A percentile compares a stretch with the other conserved stretches of the same genome.
Conservation (phyloP, 495 filamentous ascomycete genomes). For the Penicillium mononematosum region DNA sequence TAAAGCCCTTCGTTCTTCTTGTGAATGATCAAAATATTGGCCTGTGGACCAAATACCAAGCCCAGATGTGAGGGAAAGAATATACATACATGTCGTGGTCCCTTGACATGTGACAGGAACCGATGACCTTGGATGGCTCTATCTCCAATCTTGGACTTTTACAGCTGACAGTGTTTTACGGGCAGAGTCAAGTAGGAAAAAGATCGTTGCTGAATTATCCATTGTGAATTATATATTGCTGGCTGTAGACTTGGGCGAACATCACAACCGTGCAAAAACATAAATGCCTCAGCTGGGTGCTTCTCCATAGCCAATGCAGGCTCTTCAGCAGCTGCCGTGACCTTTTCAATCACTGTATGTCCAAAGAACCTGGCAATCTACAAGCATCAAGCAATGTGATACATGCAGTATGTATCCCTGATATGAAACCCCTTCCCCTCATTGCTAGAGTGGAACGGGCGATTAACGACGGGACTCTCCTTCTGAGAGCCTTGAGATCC, state of each 20-base stretch:
- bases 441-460: slow-evolving; percentile 52
- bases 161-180: neutral
- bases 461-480: slow-evolving; percentile 58
- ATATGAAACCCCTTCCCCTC: slow-evolving; percentile 54
- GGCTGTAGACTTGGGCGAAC: neutral
- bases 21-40: slow-evolving; percentile 2
- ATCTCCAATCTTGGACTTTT: neutral
- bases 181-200: neutral
- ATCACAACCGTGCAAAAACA: neutral
- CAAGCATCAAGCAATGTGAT: slow-evolving; percentile 2
- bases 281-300: neutral
- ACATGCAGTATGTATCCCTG: slow-evolving; percentile 45
- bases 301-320: neutral
- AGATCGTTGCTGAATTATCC: neutral
- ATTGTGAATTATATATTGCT: neutral
- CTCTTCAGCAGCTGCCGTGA: neutral
- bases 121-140: neutral
- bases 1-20: neutral
- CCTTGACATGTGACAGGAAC: slow-evolving; percentile 14
- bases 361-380: neutral
- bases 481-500: slow-evolving; percentile 45
- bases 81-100: neutral
- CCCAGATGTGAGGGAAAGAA: neutral
- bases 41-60: neutral
- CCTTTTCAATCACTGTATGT: neutral